A percentile compares a stretch with the other conserved stretches of the same genome.
These are phyloP conservation scores for Penicillium sp. DNA, from an alignment of 2,329 filamentous ascomycete species.

Conservation along the genomic window DNA sequence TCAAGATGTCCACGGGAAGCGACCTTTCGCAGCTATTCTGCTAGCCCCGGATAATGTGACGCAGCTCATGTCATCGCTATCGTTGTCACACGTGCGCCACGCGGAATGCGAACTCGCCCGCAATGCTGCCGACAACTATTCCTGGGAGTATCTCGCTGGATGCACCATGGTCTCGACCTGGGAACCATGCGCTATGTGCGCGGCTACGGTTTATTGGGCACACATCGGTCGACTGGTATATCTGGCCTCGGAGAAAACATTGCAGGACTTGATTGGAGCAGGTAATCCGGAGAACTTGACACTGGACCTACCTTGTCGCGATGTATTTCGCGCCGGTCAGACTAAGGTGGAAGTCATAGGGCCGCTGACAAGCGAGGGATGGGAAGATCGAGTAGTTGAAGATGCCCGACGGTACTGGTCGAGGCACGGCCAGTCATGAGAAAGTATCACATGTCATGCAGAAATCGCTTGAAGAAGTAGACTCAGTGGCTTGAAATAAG, in stretches of 20 bases:
- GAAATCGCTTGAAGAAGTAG: neutral
- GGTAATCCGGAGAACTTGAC: constrained; percentile 59
- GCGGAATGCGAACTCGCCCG: constrained; percentile 57
- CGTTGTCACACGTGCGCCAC: constrained; percentile 58
- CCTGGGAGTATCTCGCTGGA: constrained; percentile 52
- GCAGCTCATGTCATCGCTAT: constrained; percentile 54
- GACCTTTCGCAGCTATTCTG: constrained; percentile 56
- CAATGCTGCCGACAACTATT: constrained; percentile 54
- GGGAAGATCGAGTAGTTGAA: constrained; percentile 51
- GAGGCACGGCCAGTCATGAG: neutral
- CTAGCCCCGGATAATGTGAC: constrained; percentile 56
- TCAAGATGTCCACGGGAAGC: constrained; percentile 49
- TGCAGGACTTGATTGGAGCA: constrained; percentile 51
- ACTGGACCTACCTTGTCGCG: constrained; percentile 54
- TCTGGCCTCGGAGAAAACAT: constrained; percentile 53
- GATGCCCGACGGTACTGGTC: constrained; percentile 54
- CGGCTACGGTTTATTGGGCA: constrained; percentile 55
- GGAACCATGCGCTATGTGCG: constrained; percentile 62
- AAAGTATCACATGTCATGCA: neutral
- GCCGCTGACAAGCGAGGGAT: constrained; percentile 42
- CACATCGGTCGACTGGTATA: constrained; percentile 59
- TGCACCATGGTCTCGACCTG: constrained; percentile 59
- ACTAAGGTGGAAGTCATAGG: constrained; percentile 56
- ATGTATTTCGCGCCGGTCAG: constrained; percentile 54
- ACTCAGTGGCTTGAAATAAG: neutral